Evolutionary conservation across 257 asterid genomes (phyloP).

Genomic region (Ehretia macrophylla): DNA sequence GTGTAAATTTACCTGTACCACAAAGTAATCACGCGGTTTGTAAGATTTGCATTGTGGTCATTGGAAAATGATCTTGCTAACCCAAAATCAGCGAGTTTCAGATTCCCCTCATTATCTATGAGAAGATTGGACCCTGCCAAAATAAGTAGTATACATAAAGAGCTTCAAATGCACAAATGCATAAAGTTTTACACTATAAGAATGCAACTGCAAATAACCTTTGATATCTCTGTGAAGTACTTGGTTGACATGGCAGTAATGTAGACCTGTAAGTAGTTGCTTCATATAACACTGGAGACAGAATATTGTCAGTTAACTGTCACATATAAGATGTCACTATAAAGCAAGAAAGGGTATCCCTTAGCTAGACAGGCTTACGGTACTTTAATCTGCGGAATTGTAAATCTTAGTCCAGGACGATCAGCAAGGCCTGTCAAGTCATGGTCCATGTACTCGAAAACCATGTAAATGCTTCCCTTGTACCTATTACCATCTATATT

Average conservation of each 20-base stretch:
- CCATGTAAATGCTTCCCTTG: conserved; percentile 94
- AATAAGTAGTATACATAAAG: conserved; percentile 9
- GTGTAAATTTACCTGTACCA: conserved; percentile 80
- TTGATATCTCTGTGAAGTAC: conserved; percentile 97
- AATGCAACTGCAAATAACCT: conserved; percentile 41
- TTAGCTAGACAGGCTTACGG: conserved; percentile 18
- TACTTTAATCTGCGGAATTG: conserved; percentile 93
- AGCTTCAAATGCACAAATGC: conserved; percentile 2
- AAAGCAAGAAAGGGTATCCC: neutral
- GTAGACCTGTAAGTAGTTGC: conserved; percentile 93
- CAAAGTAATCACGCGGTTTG: conserved; percentile 91
- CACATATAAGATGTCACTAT: conserved; percentile 16
- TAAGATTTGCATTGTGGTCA: conserved; percentile 78
- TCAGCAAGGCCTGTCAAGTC: conserved; percentile 95
- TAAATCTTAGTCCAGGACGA: conserved; percentile 94
- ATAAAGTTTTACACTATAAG: conserved; percentile 4
- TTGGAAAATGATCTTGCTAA: conserved; percentile 82
- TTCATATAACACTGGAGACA: conserved; percentile 85
- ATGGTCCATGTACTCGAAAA: conserved; percentile 97
- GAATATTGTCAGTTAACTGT: conserved; percentile 18
- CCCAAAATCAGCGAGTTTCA: conserved; percentile 97
- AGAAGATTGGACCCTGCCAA: conserved; percentile 91
- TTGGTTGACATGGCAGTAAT: conserved; percentile 89
- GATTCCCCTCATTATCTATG: conserved; percentile 89
- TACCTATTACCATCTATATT: conserved; percentile 68